Base-by-base conservation (phyloP, 2,329 filamentous ascomycete species). In the Talaromyces sp. region DNA sequence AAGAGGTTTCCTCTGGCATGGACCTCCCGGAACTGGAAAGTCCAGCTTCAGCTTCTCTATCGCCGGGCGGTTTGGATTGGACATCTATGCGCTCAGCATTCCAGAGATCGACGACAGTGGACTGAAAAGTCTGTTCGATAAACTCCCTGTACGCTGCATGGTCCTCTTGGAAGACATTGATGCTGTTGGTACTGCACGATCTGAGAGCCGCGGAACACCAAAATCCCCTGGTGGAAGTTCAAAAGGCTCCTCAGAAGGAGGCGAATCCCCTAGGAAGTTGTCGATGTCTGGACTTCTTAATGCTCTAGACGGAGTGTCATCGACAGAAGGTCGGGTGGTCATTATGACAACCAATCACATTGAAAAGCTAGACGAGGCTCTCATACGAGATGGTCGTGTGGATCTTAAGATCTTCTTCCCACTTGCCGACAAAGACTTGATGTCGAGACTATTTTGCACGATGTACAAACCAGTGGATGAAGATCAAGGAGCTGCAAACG, bases 11-110 rank as follows among this genome's bases (percentile, higher is more conserved):
- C 81, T 97, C 61, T 86, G 97, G 54, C 97, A 97, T 76, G 93
- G 93, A 0, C 92, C 93, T 5, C 93, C 93, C 2, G 93, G 93
- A 72, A 97, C 93, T 12, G 93, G 93, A 70, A 97, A 97, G 81
- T 96, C 92, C 67, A 67, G 65, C 32, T 32, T 69, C 3, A 67
- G 65, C 60, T 65, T 60, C 19, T 65, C 62, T 19, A 53, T 21
- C 51, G 26, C 80, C 92, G 86, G 86, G 0, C 79, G 86, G 1
- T 88, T 89, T 61, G 84, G 85, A 0, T 79, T 89, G 1, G 83
- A 88, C 62, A 85, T 90, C 29, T 87, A 87, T 67, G 83, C 86
- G 56, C 81, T 89, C 51, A 61, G 55, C 21, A 61, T 61, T 29
- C 60, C 60, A 5, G 59, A 56, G 35, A 56, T 61, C 12, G 55